Base-by-base conservation (phyloP, 768 basidiomycete genomes). In the Cubamyces sp. region DNA sequence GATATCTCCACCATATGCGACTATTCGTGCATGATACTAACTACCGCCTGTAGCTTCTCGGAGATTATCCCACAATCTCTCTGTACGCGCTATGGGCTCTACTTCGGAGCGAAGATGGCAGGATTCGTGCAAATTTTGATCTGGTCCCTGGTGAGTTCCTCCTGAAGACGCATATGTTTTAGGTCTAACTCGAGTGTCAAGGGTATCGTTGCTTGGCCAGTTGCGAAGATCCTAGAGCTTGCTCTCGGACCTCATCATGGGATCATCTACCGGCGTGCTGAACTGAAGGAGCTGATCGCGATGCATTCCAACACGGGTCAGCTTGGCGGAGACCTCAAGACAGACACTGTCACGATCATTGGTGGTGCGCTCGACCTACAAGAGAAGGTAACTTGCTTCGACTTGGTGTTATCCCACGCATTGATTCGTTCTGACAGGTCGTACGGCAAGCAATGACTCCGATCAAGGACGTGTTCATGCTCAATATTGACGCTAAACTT, bases 21-120 rank as follows among this genome's bases (percentile, higher is more conserved):
- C 34, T 7, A 34, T 1, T 11, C 1, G 1, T 34, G 9, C 21
- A 4, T 6, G 18, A 12, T 19, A 23, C 30, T 25, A 23, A 54
- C 60, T 39, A 25, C 34, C 50, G 2, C 55, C 37, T 54, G 3
- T 65, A 95, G 92, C 61, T 96, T 95, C 72, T 79, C 93, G 25
- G 93, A 96, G 76, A 92, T 96, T 65, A 95, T 96, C 64, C 94
- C 94, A 0, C 94, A 96, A 70, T 92, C 91, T 1, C 78, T 96
- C n/a, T 96, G 92, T 74, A 92, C 92, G 21, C 89, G 94, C 40
- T 89, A 94, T 78, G 94, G 94, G 21, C 82, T 96, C 5, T 91
- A 89, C 67, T 83, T 96, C 48, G 93, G 94, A 39, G 92, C 93
- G 9, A 91, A 91, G 70, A 91, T 92, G 88, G 93, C 89, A 0